Base-by-base conservation (phyloP, 306 rosid genomes). In the Vigna reflexopilosa region DNA sequence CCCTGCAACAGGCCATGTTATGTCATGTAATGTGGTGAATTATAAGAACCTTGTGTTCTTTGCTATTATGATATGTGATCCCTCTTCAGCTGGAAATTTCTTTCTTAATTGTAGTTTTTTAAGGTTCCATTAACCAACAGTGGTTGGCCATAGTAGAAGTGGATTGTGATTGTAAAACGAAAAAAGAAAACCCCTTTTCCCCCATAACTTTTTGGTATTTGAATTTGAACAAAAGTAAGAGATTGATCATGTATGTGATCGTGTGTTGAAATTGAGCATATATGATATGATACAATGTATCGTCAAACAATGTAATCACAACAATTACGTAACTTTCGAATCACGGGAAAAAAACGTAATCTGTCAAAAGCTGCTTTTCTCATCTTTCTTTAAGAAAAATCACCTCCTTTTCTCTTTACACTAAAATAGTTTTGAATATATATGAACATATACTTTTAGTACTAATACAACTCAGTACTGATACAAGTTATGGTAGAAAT, bases 1-100 rank as follows among this genome's bases (percentile, higher is more conserved):
- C 66, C 84, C 67, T 45, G 56, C 71, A 32, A 72, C 45, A 11
- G n/a, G 70, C 71, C 74, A 70, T 57, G 9, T 5, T 36, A 28
- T 59, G 19, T 30, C 19, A 6, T 28, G 75, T 76, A 45, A 82
- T 59, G 34, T 48, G 52, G 28, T 40, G 47, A 20, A 22, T 52
- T 52, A 15, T 20, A 32, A 62, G 36, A 76, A 0, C 78, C 78
- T 28, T 59, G 32, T 13, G 13, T 76, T 76, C 24, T 76, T 28
- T 48, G 47, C 16, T 26, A 28, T 57, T 44, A 45, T 57, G 16
- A 40, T 42, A 16, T 44, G 57, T 7, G 69, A 44, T 44, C 38
- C 19, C 38, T 15, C 49, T 6, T 59, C 28, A 4, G 78, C 58
- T 58, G 24, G 58, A 12, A 45, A 26, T 10, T 73, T 14, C 22